Conservation (phyloP, 106 monocot genomes). For the Apostasia shenzhenica region DNA sequence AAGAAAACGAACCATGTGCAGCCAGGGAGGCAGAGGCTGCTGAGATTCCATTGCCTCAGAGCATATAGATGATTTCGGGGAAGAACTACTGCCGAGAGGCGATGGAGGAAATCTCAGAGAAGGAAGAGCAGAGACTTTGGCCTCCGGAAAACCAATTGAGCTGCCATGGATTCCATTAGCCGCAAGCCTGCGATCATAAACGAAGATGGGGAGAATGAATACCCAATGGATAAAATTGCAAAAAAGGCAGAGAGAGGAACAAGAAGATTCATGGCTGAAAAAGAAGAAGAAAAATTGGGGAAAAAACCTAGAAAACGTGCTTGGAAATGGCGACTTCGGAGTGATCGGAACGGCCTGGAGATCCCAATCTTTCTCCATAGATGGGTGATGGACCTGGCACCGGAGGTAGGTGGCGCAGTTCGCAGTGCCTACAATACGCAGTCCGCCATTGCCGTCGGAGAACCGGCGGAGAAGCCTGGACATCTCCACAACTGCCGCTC, state of each 20-base stretch:
- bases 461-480: slow-evolving; percentile 27
- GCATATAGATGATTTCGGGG: too few species aligned
- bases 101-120: too few species aligned
- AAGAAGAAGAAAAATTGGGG: not conserved
- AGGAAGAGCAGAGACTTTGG: too few species aligned
- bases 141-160: not conserved
- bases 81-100: too few species aligned
- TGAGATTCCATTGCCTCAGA: too few species aligned
- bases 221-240: not conserved
- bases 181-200: not conserved
- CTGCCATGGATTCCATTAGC: not conserved
- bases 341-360: slow-evolving; percentile 66
- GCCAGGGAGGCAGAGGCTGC: not conserved
- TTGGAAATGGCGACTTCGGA: slow-evolving; percentile 18
- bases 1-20: too few species aligned
- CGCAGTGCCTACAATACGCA: slow-evolving; percentile 69
- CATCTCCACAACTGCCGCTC: slow-evolving; percentile 52
- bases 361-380: slow-evolving; percentile 78
- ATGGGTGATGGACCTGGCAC: slow-evolving; percentile 74
- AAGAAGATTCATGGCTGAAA: not conserved
- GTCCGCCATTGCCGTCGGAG: slow-evolving; percentile 4
- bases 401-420: slow-evolving; percentile 74
- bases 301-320: slow-evolving; percentile 30
- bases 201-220: not conserved
- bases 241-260: not conserved